A percentile compares a stretch with the other conserved stretches of the same genome.
Conservation (phyloP, 2,329 filamentous ascomycete species). For the Aspergillus sp. region DNA sequence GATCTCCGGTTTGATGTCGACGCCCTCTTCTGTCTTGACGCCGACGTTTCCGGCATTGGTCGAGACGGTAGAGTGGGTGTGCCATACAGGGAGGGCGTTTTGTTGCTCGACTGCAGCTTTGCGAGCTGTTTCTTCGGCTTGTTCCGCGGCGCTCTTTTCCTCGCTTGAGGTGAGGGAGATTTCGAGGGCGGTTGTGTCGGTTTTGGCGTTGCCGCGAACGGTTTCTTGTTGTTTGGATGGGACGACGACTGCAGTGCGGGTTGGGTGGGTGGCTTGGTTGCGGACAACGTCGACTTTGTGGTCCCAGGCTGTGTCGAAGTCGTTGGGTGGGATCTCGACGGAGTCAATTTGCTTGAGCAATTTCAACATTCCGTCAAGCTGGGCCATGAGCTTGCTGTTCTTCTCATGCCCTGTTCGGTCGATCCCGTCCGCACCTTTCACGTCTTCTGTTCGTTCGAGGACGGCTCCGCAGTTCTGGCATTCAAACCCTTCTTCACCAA, state of each 20-base stretch:
- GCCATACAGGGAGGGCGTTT: constrained; percentile 48
- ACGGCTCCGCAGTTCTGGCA: constrained; percentile 67
- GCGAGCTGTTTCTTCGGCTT: constrained; percentile 41
- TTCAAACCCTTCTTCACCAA: constrained; percentile 62
- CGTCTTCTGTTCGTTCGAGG: constrained; percentile 40
- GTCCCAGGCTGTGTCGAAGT: constrained; percentile 45
- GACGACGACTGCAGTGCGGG: constrained; percentile 36
- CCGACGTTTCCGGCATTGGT: constrained; percentile 17
- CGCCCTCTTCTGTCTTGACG: constrained; percentile 26
- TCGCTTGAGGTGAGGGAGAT: constrained; percentile 44
- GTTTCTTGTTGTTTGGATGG: constrained; percentile 32
- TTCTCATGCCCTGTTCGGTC: constrained; percentile 45
- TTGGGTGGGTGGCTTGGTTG: constrained; percentile 37
- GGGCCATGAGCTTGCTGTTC: constrained; percentile 44
- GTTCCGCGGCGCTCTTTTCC: constrained; percentile 45
- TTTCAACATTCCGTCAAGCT: constrained; percentile 41
- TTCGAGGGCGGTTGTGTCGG: constrained; percentile 39
- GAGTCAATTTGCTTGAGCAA: constrained; percentile 44
- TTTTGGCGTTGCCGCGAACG: constrained; percentile 38
- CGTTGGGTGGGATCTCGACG: constrained; percentile 42
- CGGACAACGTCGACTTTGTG: constrained; percentile 41
- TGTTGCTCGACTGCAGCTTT: constrained; percentile 45
- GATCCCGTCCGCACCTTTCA: constrained; percentile 37
- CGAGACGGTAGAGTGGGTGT: constrained; percentile 45
- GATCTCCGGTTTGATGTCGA: constrained; percentile 32